Evolutionary conservation across 225 moss, liverwort and hornwort genomes (phyloP).

Genomic region (Polytrichum commune): DNA sequence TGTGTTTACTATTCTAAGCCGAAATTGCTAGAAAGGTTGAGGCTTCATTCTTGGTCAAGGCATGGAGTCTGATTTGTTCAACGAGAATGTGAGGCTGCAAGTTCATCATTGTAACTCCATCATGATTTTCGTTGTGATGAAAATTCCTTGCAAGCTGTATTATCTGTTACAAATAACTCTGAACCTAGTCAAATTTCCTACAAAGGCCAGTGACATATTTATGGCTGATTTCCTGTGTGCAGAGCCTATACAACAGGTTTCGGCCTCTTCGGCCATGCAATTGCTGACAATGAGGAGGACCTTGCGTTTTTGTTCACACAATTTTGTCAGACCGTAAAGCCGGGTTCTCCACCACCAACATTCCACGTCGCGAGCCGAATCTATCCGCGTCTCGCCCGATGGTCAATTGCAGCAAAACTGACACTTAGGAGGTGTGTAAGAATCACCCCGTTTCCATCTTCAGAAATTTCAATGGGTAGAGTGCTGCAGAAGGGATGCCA

Average conservation of each 20-base stretch:
- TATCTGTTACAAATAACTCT: not conserved
- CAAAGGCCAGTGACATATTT: too few species aligned
- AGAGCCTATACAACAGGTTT: slow-evolving; percentile 10
- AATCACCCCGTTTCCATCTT: not conserved
- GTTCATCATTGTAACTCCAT: not conserved
- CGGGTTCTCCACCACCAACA: not conserved
- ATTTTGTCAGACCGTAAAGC: not conserved
- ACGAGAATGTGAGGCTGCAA: too few species aligned
- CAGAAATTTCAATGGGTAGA: not conserved
- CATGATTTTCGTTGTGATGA: not conserved
- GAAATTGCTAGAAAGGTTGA: too few species aligned
- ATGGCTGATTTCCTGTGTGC: not conserved
- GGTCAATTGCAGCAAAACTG: slow-evolving; percentile 35
- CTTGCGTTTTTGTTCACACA: slow-evolving; percentile 10
- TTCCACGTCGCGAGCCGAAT: slow-evolving; percentile 1
- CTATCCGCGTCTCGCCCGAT: slow-evolving; percentile 30
- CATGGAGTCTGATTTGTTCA: not conserved
- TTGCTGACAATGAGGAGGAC: slow-evolving; percentile 28
- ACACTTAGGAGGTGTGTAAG: slow-evolving; percentile 20
- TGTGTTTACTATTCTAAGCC: not conserved
- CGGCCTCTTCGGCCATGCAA: slow-evolving; percentile 6
- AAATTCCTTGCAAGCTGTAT: not conserved
- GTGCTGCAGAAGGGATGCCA: too few species aligned
- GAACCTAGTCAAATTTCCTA: too few species aligned
- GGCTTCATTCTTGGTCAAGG: not conserved